These are phyloP conservation scores for Zygoascus ofunaensis DNA, from an alignment of 805 yeast species.

Conservation along the genomic window DNA sequence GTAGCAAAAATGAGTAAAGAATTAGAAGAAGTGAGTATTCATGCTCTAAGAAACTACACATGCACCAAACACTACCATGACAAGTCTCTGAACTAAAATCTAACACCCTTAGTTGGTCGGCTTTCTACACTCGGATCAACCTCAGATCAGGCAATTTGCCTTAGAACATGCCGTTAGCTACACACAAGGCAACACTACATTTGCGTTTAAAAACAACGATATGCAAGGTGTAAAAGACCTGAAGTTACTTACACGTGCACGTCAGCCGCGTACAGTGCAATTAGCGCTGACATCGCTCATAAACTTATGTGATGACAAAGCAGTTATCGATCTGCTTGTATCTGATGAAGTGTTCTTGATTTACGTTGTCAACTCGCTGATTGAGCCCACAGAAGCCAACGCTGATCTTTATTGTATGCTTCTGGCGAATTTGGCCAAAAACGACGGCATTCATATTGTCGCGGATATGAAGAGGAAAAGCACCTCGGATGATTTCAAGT, in stretches of 20 bases:
- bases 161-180: slow-evolving; percentile 74
- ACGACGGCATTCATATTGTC: slow-evolving; percentile 49
- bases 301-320: slow-evolving; percentile 66
- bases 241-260: slow-evolving; percentile 47
- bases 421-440: slow-evolving; percentile 77
- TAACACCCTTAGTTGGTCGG: slow-evolving; percentile 44
- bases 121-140: slow-evolving; percentile 73
- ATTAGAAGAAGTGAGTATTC: slow-evolving; percentile 41
- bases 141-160: slow-evolving; percentile 74
- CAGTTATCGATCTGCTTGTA: slow-evolving; percentile 55
- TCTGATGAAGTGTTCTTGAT: slow-evolving; percentile 48
- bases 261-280: slow-evolving; percentile 26
- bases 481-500: slow-evolving; percentile 38
- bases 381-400: slow-evolving; percentile 48
- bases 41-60: too few relatives aligned
- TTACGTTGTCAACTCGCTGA: slow-evolving; percentile 25
- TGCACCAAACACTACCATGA: too few relatives aligned
- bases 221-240: slow-evolving; percentile 65
- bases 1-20: slow-evolving; percentile 43
- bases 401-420: slow-evolving; percentile 80
- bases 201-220: slow-evolving; percentile 60
- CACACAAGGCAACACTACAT: slow-evolving; percentile 60
- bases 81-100: not conserved
- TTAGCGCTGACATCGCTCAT: slow-evolving; percentile 66
- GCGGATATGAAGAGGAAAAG: slow-evolving; percentile 30